Base-by-base conservation (phyloP, 805 yeast genomes). In the Cyberlindnera saturnus region DNA sequence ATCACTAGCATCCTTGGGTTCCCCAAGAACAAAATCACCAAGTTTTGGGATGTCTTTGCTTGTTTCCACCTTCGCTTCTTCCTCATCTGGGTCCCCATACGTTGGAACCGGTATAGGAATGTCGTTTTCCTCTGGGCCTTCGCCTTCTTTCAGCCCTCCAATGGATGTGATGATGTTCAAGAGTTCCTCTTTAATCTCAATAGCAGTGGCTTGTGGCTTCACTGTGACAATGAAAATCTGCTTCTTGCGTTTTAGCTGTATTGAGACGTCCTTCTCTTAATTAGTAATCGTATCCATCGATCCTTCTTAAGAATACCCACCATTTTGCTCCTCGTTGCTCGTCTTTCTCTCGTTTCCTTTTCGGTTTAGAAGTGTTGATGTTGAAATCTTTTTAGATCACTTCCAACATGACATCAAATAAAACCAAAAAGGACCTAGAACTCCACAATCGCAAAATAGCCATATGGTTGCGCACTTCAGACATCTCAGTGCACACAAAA, bases 91-190 rank as follows among this genome's bases (percentile, higher is more conserved):
- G 26, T 52, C 47, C 11, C 47, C 66, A 39, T 60, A 64, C 3
- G 69, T 61, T 5, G 72, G 67, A 10, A 41, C 35, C 3, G 49
- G 48, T 19, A 70, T 61, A 15, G 71, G 72, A 3, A 67, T 63
- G 13, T 62, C 60, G 3, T 50, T 55, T 1, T 44, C 56, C 5
- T 48, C 63, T 4, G 41, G 42, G 34, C 53, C 56, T 30, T 59
- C 51, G 4, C 53, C 42, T n/a, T 42, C 48, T 11, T 39, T 34
- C 5, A 74, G 53, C 0, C 83, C 83, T 2, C 83, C 83, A 0
- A 77, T 65, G 3, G 60, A 48, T 43, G 70, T 67, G 20, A 79
- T 66, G 20, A 71, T 67, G 6, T 55, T 51, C 2, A 60, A 57
- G 19, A 79, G 60, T 16, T 55, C 42, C 4, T 46, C 42, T 40